Evolutionary conservation across 805 yeast genomes (phyloP), one percentile per base, ranked within the genome.

Genomic region (Hanseniaspora valbyensis): DNA sequence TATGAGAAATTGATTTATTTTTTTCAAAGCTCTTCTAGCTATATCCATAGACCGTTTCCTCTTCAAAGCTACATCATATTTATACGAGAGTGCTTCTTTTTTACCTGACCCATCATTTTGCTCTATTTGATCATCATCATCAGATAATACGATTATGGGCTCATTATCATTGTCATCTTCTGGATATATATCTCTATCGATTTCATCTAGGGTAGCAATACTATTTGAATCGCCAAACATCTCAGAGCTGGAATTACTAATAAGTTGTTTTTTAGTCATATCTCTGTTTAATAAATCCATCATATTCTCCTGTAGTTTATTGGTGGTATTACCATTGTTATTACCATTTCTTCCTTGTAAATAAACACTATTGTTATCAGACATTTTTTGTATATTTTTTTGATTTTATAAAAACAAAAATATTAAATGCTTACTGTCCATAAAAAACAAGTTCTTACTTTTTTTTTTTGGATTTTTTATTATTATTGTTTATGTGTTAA

Each of bases 41-140:
- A 46, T 30, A 13, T 40, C 44, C 29, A 46, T 2, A 8, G 38
- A 36, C 12, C 42, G 26, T n/a, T 30, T 22, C 40, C 50, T 46
- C 13, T 40, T 39, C 18, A 24, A 8, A 16, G 13, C 21, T 14
- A 45, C 30, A 16, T 45, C 38, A 18, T 45, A 45, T 9, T 18
- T 21, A 13, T 39, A 37, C 19, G 26, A 21, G 9, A 10, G 28
- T 4, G n/a, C 16, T 25, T 45, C 38, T 14, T 13, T 45, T 24
- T 4, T 24, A 2, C 14, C 22, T 26, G 2, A 12, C n/a, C n/a
- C n/a, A n/a, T n/a, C n/a, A n/a, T n/a, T 37, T 29, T 34, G 21
- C 14, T 5, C 12, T 21, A 14, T 21, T 28, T 44, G n/a, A 24
- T 22, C 16, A 12, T 29, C 21, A 22, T 46, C 50, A 24, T 46